Evolutionary conservation across 345 rosid genomes (phyloP).

Genomic region (Leavenworthia alabamica): DNA sequence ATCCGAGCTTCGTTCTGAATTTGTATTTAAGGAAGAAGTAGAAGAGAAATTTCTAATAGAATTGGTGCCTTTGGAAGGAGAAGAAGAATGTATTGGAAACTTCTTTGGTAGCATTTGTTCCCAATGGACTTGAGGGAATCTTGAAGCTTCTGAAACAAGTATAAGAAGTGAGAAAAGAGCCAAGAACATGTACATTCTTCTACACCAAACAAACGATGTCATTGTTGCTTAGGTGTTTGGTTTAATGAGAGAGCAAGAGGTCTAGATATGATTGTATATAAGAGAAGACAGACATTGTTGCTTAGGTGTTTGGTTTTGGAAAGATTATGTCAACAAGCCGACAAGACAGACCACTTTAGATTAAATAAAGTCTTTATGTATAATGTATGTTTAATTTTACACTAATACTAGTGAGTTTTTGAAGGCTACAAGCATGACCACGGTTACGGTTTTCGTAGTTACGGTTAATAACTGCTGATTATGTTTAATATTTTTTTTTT

Average conservation of each 20-base stretch:
- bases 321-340: constrained; percentile 64
- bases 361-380: constrained; percentile 1
- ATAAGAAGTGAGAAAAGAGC: constrained; percentile 36
- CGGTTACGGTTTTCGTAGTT: no score
- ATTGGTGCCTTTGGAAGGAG: constrained; percentile 91
- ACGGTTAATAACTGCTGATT: no score
- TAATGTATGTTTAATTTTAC: constrained; percentile 5
- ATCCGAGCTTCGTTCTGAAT: constrained; percentile 20
- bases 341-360: constrained; percentile 51
- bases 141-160: constrained; percentile 50
- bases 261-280: constrained; percentile 35
- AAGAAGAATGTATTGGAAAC: constrained; percentile 61
- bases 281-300: constrained; percentile 47
- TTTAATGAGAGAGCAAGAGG: constrained; percentile 6
- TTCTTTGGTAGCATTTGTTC: constrained; percentile 89
- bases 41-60: constrained; percentile 45
- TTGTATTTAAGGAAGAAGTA: constrained; percentile 21
- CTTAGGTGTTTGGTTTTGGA: constrained; percentile 64
- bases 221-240: no score
- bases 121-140: constrained; percentile 57
- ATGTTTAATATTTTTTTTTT: no score
- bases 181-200: constrained; percentile 38
- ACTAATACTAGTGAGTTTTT: constrained; percentile 22
- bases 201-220: constrained; percentile 37
- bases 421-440: no score